Base-by-base conservation (phyloP, 345 rosid species). In the Gossypium turneri region DNA sequence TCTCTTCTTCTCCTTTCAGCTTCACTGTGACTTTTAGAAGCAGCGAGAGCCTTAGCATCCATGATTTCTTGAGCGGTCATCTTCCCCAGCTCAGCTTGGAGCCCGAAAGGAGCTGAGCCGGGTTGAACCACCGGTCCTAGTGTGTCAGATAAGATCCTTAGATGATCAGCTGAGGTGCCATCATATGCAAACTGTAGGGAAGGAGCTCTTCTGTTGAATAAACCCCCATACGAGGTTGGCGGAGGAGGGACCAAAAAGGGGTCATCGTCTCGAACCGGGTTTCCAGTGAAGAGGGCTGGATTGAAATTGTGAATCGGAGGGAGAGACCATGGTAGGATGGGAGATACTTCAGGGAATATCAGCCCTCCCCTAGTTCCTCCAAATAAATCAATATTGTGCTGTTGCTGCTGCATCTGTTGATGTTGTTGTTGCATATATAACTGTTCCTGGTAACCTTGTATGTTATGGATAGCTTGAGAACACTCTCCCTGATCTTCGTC, bases 11-110 rank as follows among this genome's bases (percentile, higher is more conserved):
- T 82, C 85, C 99, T 89, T 82, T 95, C 99, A 55, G 98, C 98
- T 72, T 93, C 99, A 75, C 99, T 95, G 80, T 95, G 99, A 80
- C 97, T 93, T 79, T 91, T 95, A 2, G 99, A 95, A 48, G 98
- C 99, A 70, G 98, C 99, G 11, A 95, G 92, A 27, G 98, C 99
- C 81, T 95, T 95, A 9, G 99, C 99, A n/a, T 95, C 99, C 93
- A 95, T 90, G 56, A 95, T 93, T 81, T 95, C 98, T 81, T 95
- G 99, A n/a, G 97, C 96, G 27, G 93, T 89, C 96, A 93, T 86
- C 81, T 91, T 93, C 12, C 95, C 94, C 65, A 95, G 45, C 82
- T 95, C 94, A 20, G 92, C 87, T 75, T 91, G 97, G 38, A 91
- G 82, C 59, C 97, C 97, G 27, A 92, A 92, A 70, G 97, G 92